Conservation (phyloP, 192 early-diverging fungal genomes). For the Coemansia sp. region DNA sequence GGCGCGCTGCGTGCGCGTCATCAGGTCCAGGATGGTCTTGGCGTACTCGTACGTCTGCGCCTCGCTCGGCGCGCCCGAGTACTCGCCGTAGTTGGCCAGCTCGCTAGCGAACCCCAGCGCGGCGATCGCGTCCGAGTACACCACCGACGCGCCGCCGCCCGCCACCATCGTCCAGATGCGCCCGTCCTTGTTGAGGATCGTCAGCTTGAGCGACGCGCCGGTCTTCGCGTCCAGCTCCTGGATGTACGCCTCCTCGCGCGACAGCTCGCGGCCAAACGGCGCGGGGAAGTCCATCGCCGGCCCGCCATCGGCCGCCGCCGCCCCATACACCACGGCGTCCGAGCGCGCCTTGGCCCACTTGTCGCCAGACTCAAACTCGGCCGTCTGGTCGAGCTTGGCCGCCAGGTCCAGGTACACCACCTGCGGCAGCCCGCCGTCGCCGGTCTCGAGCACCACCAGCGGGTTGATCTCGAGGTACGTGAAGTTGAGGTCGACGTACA, state of each 20-base stretch:
- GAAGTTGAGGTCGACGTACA: constrained; percentile 96
- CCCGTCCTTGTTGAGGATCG: constrained; percentile 92
- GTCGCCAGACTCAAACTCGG: constrained; percentile 93
- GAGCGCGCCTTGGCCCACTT: constrained; percentile 92
- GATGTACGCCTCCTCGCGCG: constrained; percentile 97
- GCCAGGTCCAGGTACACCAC: constrained; percentile 95
- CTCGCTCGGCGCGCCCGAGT: constrained; percentile 99
- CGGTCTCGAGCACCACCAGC: constrained; percentile 84
- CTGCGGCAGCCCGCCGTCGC: constrained; percentile 57
- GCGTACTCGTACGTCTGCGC: constrained; percentile 99
- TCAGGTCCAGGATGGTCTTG: constrained; percentile 96
- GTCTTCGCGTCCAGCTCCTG: constrained; percentile 97
- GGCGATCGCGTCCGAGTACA: constrained; percentile 99
- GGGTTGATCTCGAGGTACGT: constrained; percentile 99
- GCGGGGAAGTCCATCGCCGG: constrained; percentile 96
- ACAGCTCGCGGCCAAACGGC: constrained; percentile 95
- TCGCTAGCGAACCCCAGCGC: constrained; percentile 90
- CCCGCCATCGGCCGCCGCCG: constrained; percentile 27
- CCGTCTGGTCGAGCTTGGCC: constrained; percentile 98
- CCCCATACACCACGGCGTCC: constrained; percentile 53
- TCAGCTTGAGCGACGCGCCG: constrained; percentile 97
- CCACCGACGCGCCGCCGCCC: constrained; percentile 97
- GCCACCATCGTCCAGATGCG: constrained; percentile 99
- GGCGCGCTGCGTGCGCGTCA: constrained; percentile 86
- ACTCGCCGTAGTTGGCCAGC: constrained; percentile 99